These are phyloP conservation scores for Nothopassalora personata DNA, from an alignment of 2,329 filamentous ascomycete genomes.

Conservation along the genomic window DNA sequence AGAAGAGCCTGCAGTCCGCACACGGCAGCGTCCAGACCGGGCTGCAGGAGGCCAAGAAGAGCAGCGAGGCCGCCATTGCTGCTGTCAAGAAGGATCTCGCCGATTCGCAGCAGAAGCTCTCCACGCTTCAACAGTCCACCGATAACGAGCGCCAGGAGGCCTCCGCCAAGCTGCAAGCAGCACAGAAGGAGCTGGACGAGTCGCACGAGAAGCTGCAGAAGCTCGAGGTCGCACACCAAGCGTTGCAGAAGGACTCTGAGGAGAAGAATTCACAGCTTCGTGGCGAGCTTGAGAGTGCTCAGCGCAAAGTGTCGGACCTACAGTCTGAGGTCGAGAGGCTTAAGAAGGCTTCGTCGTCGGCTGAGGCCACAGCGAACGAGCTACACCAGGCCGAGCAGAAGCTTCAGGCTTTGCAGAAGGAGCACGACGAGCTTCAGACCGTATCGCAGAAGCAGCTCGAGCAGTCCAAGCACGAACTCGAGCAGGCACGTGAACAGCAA, in stretches of 20 bases:
- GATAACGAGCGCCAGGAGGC: conserved; percentile 9
- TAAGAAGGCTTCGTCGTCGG: conserved; percentile 6
- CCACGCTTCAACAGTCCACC: conserved; percentile 6
- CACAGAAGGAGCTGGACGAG: conserved; percentile 14
- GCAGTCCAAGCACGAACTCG: conserved; percentile 17
- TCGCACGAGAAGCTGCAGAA: conserved; percentile 14
- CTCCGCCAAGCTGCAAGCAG: conserved; percentile 6
- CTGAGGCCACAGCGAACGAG: conserved; percentile 11
- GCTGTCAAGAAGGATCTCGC: conserved; percentile 13
- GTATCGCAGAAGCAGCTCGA: conserved; percentile 6
- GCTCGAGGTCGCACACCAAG: conserved; percentile 13
- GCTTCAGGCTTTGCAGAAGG: conserved; percentile 13
- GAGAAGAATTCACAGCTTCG: conserved; percentile 1
- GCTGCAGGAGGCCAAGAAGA: conserved; percentile 11
- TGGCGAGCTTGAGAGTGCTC: neutral
- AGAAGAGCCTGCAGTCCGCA: conserved; percentile 9
- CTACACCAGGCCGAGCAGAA: conserved; percentile 14
- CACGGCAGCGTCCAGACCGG: conserved; percentile 11
- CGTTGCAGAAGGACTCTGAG: conserved; percentile 15
- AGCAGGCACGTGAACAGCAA: conserved; percentile 17
- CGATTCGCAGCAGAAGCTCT: conserved; percentile 16
- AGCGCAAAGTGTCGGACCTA: neutral
- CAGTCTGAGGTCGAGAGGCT: conserved; percentile 1
- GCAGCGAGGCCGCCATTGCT: conserved; percentile 5
- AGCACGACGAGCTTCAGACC: conserved; percentile 18